These are phyloP conservation scores for Solanum virginianum DNA, from an alignment of 257 asterid genomes.

Conservation along the genomic window DNA sequence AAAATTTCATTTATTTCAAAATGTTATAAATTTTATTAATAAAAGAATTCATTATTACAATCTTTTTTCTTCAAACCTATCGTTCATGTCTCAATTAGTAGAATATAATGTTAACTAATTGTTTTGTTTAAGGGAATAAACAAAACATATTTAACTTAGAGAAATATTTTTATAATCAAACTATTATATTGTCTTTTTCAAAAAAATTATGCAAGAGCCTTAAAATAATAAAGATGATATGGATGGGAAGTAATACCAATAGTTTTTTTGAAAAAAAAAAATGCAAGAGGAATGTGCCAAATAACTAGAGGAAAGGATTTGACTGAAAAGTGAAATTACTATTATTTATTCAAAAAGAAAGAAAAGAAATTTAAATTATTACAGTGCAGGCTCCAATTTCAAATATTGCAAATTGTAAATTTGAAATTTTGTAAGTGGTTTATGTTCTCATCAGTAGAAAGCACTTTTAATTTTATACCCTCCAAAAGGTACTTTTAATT, in stretches of 20 bases:
- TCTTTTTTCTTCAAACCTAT: background rate
- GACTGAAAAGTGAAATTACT: background rate
- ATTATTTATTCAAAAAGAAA: background rate
- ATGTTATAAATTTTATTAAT: background rate
- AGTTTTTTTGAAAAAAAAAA: no score
- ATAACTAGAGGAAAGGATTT: background rate
- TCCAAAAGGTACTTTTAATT: background rate
- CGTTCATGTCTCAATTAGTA: background rate
- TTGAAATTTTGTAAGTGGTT: background rate
- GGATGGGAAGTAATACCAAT: background rate
- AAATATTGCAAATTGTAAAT: background rate
- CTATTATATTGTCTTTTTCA: background rate
- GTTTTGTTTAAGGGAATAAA: background rate
- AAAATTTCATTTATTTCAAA: background rate
- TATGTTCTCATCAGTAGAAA: background rate
- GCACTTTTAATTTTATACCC: background rate
- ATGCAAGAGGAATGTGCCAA: background rate
- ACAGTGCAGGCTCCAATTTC: background rate
- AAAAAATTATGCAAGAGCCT: background rate
- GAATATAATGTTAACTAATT: background rate
- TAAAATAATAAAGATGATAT: background rate
- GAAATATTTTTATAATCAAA: background rate
- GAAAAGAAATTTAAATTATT: background rate
- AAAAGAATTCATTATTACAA: background rate
- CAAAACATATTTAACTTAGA: background rate